phyloP scores from a whole-genome alignment of 441 rosid genomes.

The Arabidopsis lyrata region DNA sequence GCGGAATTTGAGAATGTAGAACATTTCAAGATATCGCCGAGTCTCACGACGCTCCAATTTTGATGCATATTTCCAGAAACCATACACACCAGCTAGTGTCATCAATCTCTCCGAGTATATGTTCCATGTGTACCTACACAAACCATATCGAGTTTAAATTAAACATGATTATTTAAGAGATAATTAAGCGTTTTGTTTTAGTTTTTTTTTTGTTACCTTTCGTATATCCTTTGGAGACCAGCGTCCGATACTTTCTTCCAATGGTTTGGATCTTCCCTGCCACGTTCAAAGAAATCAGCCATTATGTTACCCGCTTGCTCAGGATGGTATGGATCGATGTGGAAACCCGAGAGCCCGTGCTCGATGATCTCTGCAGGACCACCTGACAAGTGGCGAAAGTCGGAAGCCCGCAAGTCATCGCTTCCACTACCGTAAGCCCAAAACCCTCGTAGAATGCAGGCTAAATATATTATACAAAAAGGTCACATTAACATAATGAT shows the following conservation, averaged over 20 bases:
- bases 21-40: slow-evolving; percentile 90
- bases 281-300: slow-evolving; percentile 70
- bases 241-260: slow-evolving; percentile 79
- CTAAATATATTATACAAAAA: slow-evolving; percentile 46
- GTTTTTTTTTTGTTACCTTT: slow-evolving; percentile 52
- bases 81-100: slow-evolving; percentile 93
- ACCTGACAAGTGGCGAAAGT: slow-evolving; percentile 94
- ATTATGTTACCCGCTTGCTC: slow-evolving; percentile 68
- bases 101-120: slow-evolving; percentile 87
- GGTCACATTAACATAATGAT: neutral
- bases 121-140: slow-evolving; percentile 88
- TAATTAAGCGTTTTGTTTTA: neutral
- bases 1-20: slow-evolving; percentile 92
- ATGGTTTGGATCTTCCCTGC: slow-evolving; percentile 72
- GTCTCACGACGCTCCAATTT: slow-evolving; percentile 90
- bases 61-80: slow-evolving; percentile 92
- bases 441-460: slow-evolving; percentile 98
- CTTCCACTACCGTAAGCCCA: slow-evolving; percentile 94
- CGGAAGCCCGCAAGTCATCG: slow-evolving; percentile 97
- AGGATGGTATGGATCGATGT: slow-evolving; percentile 92
- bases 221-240: slow-evolving; percentile 80
- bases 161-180: neutral
- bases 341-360: slow-evolving; percentile 83
- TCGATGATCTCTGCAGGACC: slow-evolving; percentile 96
- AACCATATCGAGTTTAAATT: slow-evolving; percentile 6